A percentile compares a stretch with the other conserved stretches of the same genome.
Conservation (phyloP, 768 basidiomycete species). For the Trametes cinnabarina region DNA sequence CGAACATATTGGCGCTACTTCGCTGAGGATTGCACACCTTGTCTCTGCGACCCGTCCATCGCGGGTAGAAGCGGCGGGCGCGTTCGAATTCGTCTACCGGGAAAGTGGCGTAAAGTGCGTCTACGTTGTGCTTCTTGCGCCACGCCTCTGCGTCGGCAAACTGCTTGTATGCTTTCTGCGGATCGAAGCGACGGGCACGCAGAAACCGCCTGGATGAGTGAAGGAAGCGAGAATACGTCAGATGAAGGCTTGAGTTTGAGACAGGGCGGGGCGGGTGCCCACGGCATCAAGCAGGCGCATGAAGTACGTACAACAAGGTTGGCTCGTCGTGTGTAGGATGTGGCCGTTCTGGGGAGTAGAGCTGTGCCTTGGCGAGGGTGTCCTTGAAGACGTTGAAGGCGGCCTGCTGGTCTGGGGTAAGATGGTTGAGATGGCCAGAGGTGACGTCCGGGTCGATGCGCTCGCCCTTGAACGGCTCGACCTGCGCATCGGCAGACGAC, state of each 20-base stretch:
- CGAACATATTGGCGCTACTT: too few relatives aligned
- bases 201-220: slow-evolving; percentile 64
- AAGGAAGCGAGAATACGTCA: background rate
- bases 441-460: slow-evolving; percentile 29
- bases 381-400: slow-evolving; percentile 54
- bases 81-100: slow-evolving; percentile 57
- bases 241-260: background rate
- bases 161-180: slow-evolving; percentile 62
- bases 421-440: slow-evolving; percentile 53
- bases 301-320: slow-evolving; percentile 43
- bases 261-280: background rate
- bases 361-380: slow-evolving; percentile 44
- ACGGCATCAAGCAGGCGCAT: too few relatives aligned
- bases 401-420: slow-evolving; percentile 47
- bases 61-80: slow-evolving; percentile 66
- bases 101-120: slow-evolving; percentile 61
- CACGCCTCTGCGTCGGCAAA: slow-evolving; percentile 68
- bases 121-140: slow-evolving; percentile 61
- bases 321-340: slow-evolving; percentile 52
- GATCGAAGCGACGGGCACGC: slow-evolving; percentile 71
- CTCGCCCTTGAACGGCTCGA: slow-evolving; percentile 10
- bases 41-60: slow-evolving; percentile 78
- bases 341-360: slow-evolving; percentile 43
- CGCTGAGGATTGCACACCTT: too few relatives aligned
- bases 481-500: background rate